Evolutionary conservation across 1,284 basidiomycete species (phyloP).

Genomic region (Ustilago trichophora): DNA sequence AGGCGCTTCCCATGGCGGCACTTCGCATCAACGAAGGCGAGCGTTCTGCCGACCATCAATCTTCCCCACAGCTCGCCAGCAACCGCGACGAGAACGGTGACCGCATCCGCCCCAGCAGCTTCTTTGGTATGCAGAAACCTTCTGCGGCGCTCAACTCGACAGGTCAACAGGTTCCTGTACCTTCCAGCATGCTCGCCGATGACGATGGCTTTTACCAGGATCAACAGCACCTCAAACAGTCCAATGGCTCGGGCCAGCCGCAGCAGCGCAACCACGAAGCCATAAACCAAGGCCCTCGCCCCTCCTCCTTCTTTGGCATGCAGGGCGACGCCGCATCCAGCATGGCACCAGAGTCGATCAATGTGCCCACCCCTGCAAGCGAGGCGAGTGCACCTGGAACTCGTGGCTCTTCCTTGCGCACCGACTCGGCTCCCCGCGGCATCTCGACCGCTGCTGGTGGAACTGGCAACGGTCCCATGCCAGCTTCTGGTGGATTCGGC

Average conservation of each 20-base stretch:
- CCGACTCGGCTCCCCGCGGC: constrained; percentile 30
- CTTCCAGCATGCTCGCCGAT: constrained; percentile 27
- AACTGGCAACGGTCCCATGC: constrained; percentile 54
- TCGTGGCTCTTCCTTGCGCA: constrained; percentile 26
- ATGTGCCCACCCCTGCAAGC: constrained; percentile 3
- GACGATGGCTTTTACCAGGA: constrained; percentile 40
- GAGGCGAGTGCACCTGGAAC: constrained; percentile 14
- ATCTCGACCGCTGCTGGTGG: constrained; percentile 53
- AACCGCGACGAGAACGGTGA: constrained; percentile 22
- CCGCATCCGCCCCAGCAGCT: constrained; percentile 42
- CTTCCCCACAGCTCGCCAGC: constrained; percentile 1
- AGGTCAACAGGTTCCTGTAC: constrained; percentile 40
- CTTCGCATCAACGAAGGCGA: constrained; percentile 19
- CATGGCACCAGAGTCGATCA: constrained; percentile 6
- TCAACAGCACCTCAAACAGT: constrained; percentile 27
- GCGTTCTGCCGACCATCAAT: constrained; percentile 6
- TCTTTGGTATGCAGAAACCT: constrained; percentile 57
- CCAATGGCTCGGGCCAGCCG: constrained; percentile 15
- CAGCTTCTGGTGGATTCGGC: constrained; percentile 28
- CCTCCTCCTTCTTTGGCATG: constrained; percentile 50
- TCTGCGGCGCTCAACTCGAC: constrained; percentile 40
- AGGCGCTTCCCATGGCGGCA: constrained; percentile 13
- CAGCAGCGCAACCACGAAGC: constrained; percentile 23
- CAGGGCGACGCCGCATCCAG: constrained; percentile 20
- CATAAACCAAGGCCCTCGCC: constrained; percentile 20